A percentile compares a stretch with the other conserved stretches of the same genome.
These are phyloP conservation scores for Globisporangium abappressorium DNA, from an alignment of 352 stramenopile genomes.

Conservation along the genomic window DNA sequence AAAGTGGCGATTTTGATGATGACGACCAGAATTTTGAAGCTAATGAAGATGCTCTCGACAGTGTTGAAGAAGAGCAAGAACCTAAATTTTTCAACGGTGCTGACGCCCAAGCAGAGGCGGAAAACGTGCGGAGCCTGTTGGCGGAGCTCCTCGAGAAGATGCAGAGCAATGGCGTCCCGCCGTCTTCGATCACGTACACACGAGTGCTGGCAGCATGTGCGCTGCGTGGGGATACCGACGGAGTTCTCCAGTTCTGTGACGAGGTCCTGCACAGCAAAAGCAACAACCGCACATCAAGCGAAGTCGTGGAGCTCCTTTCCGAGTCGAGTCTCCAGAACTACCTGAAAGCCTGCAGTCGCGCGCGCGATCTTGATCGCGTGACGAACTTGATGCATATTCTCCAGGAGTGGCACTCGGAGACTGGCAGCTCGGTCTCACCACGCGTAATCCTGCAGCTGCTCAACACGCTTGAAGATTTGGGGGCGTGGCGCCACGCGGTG, in stretches of 20 bases:
- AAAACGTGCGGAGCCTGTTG: slow-evolving; percentile 15
- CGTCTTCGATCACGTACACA: slow-evolving; percentile 26
- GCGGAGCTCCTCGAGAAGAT: slow-evolving; percentile 35
- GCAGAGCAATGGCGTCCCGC: slow-evolving; percentile 13
- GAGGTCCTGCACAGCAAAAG: slow-evolving; percentile 1
- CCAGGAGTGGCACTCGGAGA: slow-evolving; percentile 33
- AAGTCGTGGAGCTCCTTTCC: slow-evolving; percentile 21
- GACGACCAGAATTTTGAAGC: neutral
- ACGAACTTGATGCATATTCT: slow-evolving; percentile 32
- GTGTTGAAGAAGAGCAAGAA: slow-evolving; percentile 3
- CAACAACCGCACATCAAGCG: neutral
- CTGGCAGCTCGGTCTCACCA: slow-evolving; percentile 13
- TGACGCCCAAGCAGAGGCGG: neutral
- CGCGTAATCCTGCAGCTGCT: slow-evolving; percentile 44
- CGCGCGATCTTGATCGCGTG: slow-evolving; percentile 33
- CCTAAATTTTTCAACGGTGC: neutral
- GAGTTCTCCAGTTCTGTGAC: slow-evolving; percentile 40
- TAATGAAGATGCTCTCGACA: neutral
- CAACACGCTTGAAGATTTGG: slow-evolving; percentile 40
- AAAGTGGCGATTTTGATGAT: slow-evolving; percentile 9
- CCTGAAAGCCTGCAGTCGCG: slow-evolving; percentile 30
- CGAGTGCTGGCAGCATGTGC: slow-evolving; percentile 38
- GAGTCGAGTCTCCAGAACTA: slow-evolving; percentile 42
- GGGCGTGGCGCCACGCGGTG: slow-evolving; percentile 47
- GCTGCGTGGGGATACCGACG: slow-evolving; percentile 34